phyloP scores from a whole-genome alignment of 305 asterid species.

The Stenogyne calaminthoides region DNA sequence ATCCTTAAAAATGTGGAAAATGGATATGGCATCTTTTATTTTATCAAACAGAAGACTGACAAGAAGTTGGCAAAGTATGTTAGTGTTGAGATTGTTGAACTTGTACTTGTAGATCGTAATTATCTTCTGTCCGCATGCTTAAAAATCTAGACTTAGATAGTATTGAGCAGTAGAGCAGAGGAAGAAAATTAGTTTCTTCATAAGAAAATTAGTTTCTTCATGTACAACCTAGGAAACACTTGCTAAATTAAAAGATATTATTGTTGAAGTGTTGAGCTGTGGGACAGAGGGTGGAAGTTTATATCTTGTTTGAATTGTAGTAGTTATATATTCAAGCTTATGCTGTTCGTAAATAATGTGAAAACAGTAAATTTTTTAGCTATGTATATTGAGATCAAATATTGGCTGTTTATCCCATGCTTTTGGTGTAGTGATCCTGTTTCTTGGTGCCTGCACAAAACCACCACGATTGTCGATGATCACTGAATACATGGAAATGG shows the following conservation, averaged over 20 bases:
- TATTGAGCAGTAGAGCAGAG: constrained; percentile 6
- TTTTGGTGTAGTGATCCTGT: constrained; percentile 80
- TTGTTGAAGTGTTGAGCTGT: background rate
- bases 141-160: background rate
- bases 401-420: constrained; percentile 25
- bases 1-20: background rate
- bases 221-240: background rate
- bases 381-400: constrained; percentile 18
- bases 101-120: background rate
- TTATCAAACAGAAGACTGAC: background rate
- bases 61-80: background rate
- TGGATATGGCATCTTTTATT: background rate
- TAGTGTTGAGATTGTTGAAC: background rate
- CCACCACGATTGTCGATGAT: constrained; percentile 95
- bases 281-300: constrained; percentile 7
- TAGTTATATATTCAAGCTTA: constrained; percentile 6
- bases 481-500: constrained; percentile 99
- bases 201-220: background rate
- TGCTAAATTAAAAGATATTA: background rate
- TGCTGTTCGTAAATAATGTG: background rate
- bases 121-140: background rate
- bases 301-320: background rate
- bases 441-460: constrained; percentile 96
- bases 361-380: background rate
- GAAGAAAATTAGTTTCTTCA: background rate